Percentiles rank a stretch among this genome's conserved stretches.
These are phyloP conservation scores for Xylaria multiplex DNA, from an alignment of 2,329 filamentous ascomycete genomes.

Conservation along the genomic window DNA sequence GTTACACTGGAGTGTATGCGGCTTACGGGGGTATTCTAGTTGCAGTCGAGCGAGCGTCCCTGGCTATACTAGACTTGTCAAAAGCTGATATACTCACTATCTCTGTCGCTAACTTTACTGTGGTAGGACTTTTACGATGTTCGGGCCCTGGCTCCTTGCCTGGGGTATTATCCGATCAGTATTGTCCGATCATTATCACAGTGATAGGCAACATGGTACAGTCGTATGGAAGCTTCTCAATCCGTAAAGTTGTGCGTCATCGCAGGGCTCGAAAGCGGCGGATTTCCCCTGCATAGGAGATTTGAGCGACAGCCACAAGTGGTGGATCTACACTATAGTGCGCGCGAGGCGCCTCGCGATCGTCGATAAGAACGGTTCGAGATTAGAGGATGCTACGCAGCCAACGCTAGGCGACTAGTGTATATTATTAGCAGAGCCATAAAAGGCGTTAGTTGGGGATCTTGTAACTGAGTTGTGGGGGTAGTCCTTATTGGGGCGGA, in stretches of 20 bases:
- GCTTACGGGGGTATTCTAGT: too few species aligned
- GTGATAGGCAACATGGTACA: neutral
- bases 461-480: constrained; percentile 21
- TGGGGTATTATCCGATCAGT: neutral
- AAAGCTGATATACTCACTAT: neutral
- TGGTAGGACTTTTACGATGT: neutral
- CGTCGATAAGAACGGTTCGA: constrained; percentile 26
- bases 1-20: too few species aligned
- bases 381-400: constrained; percentile 25
- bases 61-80: too few species aligned
- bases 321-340: constrained; percentile 21
- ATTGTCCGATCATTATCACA: neutral
- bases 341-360: constrained; percentile 23
- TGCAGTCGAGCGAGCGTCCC: too few species aligned
- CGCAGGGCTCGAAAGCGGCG: constrained; percentile 13
- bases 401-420: constrained; percentile 1
- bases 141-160: too few species aligned
- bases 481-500: constrained; percentile 28
- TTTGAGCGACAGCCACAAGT: constrained; percentile 12
- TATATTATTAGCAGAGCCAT: neutral
- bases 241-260: constrained; percentile 8
- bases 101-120: constrained; percentile 2
- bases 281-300: constrained; percentile 27
- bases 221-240: neutral
- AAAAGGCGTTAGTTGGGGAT: constrained; percentile 23